A percentile compares a stretch with the other conserved stretches of the same genome.
phyloP scores from a whole-genome alignment of 352 stramenopile genomes.

The Globisporangium carolinianum region DNA sequence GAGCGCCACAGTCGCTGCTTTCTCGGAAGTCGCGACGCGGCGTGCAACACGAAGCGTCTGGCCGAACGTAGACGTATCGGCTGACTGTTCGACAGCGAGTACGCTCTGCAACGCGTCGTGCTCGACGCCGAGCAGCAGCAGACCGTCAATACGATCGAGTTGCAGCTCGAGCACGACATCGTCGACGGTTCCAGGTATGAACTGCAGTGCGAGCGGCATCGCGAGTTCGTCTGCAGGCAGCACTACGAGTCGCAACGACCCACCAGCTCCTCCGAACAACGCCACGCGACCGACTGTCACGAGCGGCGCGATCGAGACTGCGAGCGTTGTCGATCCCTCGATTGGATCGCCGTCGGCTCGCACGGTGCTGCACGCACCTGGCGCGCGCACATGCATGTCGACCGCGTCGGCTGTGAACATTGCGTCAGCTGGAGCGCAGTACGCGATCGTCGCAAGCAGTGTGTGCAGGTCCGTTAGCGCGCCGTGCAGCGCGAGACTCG shows the following conservation, averaged over 20 bases:
- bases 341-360: not conserved
- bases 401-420: slow-evolving; percentile 7
- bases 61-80: not conserved
- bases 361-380: slow-evolving; percentile 12
- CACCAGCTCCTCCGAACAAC: not conserved
- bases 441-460: slow-evolving; percentile 14
- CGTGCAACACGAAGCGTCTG: slow-evolving; percentile 3
- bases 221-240: slow-evolving; percentile 9
- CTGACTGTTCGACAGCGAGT: too few relatives aligned
- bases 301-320: slow-evolving; percentile 13
- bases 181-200: slow-evolving; percentile 12
- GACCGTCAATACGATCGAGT: slow-evolving; percentile 10
- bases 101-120: not conserved
- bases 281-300: slow-evolving; percentile 11
- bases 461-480: slow-evolving; percentile 15
- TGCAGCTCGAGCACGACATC: slow-evolving; percentile 15
- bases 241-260: slow-evolving; percentile 5
- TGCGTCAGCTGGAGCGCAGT: slow-evolving; percentile 9
- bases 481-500: slow-evolving; percentile 13
- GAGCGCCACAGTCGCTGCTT: not conserved
- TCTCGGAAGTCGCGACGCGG: not conserved
- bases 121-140: slow-evolving; percentile 20
- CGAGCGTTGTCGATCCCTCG: slow-evolving; percentile 6
- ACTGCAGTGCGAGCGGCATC: slow-evolving; percentile 8
- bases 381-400: slow-evolving; percentile 1